Conservation (phyloP, 257 asterid species). For the Solanum medicagineum region DNA sequence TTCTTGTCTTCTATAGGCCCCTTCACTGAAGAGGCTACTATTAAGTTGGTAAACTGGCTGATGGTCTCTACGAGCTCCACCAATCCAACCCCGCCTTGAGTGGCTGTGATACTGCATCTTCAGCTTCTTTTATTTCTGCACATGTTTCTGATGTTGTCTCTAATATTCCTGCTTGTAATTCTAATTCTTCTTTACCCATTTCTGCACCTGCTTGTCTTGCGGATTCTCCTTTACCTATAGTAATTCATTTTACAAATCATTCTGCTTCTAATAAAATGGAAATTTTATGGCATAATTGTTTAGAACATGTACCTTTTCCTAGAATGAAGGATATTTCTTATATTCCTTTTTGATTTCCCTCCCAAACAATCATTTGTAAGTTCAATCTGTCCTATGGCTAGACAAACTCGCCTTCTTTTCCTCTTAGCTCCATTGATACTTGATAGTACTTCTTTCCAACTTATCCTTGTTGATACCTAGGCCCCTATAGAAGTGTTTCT, state of each 20-base stretch:
- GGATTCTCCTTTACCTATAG: not conserved
- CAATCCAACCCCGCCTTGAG: no score
- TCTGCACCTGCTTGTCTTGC: no score
- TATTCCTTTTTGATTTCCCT: not conserved
- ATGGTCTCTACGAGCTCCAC: not conserved
- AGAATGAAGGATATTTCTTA: not conserved
- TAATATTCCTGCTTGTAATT: not conserved
- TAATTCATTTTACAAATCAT: not conserved
- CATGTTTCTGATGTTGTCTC: no score
- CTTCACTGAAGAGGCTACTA: not conserved
- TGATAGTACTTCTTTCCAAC: not conserved
- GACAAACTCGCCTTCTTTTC: not conserved
- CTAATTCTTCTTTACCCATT: not conserved
- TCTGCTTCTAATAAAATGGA: not conserved
- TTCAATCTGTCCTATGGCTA: not conserved
- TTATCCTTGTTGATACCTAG: not conserved
- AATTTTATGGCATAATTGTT: not conserved
- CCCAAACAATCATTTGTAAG: not conserved
- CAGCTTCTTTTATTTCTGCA: no score
- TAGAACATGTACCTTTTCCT: not conserved
- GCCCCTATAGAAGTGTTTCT: not conserved
- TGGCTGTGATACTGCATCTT: no score
- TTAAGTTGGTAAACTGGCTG: not conserved
- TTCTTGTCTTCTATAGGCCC: not conserved
- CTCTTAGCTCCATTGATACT: not conserved